Percentiles rank a stretch among this genome's conserved stretches.
Conservation (phyloP, 1,284 basidiomycete genomes). For the Malassezia restricta region DNA sequence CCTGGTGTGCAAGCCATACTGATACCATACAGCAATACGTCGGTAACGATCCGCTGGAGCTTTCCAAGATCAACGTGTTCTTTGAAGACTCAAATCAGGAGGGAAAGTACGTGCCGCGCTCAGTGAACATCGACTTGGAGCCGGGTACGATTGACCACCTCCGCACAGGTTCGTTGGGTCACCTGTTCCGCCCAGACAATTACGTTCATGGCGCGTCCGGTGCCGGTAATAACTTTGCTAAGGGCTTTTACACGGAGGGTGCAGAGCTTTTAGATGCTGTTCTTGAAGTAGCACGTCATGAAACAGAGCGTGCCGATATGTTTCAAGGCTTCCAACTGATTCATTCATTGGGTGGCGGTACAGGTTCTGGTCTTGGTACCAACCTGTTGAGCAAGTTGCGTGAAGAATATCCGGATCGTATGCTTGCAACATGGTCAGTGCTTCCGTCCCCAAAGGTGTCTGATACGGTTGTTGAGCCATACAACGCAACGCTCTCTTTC, state of each 20-base stretch:
- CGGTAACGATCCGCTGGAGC: conserved; percentile 32
- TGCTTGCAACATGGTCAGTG: conserved; percentile 84
- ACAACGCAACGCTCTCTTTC: conserved; percentile 77
- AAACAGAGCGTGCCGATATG: conserved; percentile 63
- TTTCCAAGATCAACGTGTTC: conserved; percentile 41
- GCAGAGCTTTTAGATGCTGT: conserved; percentile 78
- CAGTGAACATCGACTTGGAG: conserved; percentile 63
- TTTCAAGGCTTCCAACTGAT: conserved; percentile 87
- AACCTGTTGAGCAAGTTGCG: conserved; percentile 45
- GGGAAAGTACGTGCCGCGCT: conserved; percentile 42
- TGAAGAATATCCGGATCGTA: conserved; percentile 55
- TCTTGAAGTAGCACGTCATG: conserved; percentile 51
- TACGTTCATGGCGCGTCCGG: conserved; percentile 52
- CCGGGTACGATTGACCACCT: conserved; percentile 68
- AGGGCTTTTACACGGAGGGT: conserved; percentile 50
- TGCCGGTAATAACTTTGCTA: conserved; percentile 88
- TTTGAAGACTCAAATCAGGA: conserved; percentile 39
- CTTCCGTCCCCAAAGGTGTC: conserved; percentile 86
- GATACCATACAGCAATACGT: conserved; percentile 26
- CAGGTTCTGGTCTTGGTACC: conserved; percentile 39
- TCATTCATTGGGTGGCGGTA: conserved; percentile 84
- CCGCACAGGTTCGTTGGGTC: conserved; percentile 58
- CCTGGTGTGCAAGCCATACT: neutral
- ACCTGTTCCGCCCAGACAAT: conserved; percentile 76
- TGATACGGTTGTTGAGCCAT: conserved; percentile 90